These are phyloP conservation scores for Drechslerella stenobrocha DNA, from an alignment of 2,329 filamentous ascomycete species.

Conservation along the genomic window DNA sequence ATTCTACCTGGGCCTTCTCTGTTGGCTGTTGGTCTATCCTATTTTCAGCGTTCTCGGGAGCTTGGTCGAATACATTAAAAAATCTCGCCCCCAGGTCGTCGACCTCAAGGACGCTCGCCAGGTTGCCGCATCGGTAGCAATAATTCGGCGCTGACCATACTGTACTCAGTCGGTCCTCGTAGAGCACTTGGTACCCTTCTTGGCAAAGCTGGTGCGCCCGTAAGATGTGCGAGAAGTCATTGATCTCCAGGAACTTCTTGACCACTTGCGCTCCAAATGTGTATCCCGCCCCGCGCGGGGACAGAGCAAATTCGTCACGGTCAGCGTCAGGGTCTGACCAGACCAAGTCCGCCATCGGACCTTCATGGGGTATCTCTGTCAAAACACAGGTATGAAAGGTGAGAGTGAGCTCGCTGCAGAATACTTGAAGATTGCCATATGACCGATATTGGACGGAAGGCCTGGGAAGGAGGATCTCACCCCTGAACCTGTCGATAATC, in stretches of 20 bases:
- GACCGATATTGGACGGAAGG: constrained; percentile 12
- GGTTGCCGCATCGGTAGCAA: constrained; percentile 92
- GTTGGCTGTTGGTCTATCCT: constrained; percentile 78
- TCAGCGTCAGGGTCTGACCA: constrained; percentile 99
- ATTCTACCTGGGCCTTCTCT: constrained; percentile 73
- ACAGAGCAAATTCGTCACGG: constrained; percentile 92
- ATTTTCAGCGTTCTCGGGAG: constrained; percentile 90
- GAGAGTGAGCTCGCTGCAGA: constrained; percentile 30
- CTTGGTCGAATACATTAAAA: constrained; percentile 97
- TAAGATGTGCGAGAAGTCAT: constrained; percentile 95
- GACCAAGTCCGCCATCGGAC: constrained; percentile 98
- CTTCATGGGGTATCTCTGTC: constrained; percentile 90
- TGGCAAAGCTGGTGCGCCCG: constrained; percentile 98
- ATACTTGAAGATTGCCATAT: constrained; percentile 14
- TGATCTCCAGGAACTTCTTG: constrained; percentile 96
- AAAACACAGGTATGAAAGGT: constrained; percentile 22
- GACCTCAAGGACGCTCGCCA: constrained; percentile 95
- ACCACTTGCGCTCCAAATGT: constrained; percentile 98
- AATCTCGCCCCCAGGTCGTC: constrained; percentile 70
- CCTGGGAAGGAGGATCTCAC: constrained; percentile 16
- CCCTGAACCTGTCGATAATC: constrained; percentile 94
- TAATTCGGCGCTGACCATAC: constrained; percentile 98
- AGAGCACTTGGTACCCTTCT: constrained; percentile 95
- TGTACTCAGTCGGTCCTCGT: constrained; percentile 89
- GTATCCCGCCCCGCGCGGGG: constrained; percentile 89